These are phyloP conservation scores for Venturia nashicola DNA, from an alignment of 2,329 filamentous ascomycete genomes.

Conservation along the genomic window DNA sequence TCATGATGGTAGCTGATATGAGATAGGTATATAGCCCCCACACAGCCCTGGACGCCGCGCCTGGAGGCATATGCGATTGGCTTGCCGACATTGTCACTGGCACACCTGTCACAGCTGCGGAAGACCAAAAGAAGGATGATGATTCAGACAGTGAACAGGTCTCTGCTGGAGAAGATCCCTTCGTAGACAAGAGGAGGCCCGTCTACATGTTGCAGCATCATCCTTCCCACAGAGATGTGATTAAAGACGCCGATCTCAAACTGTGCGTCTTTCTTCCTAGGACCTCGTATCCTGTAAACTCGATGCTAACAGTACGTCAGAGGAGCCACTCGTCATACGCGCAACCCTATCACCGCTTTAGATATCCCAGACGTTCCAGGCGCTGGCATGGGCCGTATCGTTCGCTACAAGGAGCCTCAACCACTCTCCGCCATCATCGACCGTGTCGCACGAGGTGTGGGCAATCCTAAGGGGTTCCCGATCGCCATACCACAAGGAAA, in stretches of 20 bases:
- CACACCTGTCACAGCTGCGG: conserved; percentile 25
- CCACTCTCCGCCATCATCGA: conserved; percentile 46
- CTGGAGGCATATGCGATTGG: conserved; percentile 84
- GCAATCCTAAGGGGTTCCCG: conserved; percentile 52
- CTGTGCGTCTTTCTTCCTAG: conserved; percentile 13
- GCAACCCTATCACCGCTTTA: conserved; percentile 41
- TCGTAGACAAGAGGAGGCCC: conserved; percentile 24
- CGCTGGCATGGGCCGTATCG: conserved; percentile 50
- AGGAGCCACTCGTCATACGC: conserved; percentile 28
- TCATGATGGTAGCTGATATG: not conserved
- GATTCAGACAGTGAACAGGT: not conserved
- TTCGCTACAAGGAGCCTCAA: conserved; percentile 41
- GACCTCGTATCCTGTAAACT: not conserved
- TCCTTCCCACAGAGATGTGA: conserved; percentile 30
- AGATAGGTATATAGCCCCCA: conserved; percentile 72
- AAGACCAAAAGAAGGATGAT: conserved; percentile 20
- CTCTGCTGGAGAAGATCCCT: conserved; percentile 21
- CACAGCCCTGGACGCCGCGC: conserved; percentile 82
- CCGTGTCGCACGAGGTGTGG: conserved; percentile 49
- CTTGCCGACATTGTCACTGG: conserved; percentile 74
- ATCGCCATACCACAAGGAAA: conserved; percentile 50
- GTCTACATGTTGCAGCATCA: conserved; percentile 34
- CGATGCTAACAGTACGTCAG: conserved; percentile 12
- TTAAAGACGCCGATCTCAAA: conserved; percentile 21
- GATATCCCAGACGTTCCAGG: conserved; percentile 28